Evolutionary conservation across 768 basidiomycete species (phyloP), one percentile per base, ranked within the genome.

Genomic region (Pisolithus marmoratus): DNA sequence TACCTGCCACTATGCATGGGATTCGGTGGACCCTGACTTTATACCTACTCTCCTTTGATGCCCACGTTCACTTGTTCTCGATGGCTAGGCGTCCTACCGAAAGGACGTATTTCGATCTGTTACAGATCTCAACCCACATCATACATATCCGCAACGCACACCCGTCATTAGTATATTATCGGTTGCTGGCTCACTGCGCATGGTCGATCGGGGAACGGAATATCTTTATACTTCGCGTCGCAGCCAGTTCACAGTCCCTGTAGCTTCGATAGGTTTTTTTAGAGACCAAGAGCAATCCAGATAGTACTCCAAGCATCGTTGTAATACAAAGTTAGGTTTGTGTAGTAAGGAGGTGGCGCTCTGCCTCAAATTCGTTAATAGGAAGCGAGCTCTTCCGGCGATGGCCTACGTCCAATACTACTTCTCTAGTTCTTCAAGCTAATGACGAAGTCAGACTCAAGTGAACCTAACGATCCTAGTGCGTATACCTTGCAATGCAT

Each of bases 401-500:
- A 22, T 17, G 20, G 34, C 8, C 19, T 47, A 9, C 34, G 29
- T n/a, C 45, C 45, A n/a, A 44, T 24, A 12, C 38, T 38, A 15
- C 19, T 3, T 44, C 15, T 23, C 26, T 52, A 46, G 26, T 62
- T 50, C 54, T 59, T 61, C 29, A 63, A 44, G 42, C 64, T 66
- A 41, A 24, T 19, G 36, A n/a, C 31, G 6, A 2, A n/a, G 34
- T 47, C 23, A 56, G 34, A 14, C 26, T 15, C 8, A 50, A 1
- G 23, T 8, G 12, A 38, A 34, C 14, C 24, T 27, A 40, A n/a
- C 20, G 29, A 52, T n/a, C n/a, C n/a, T 6, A 3, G 20, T 11
- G 19, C 2, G 20, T 8, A 59, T 59, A 84, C 85, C 84, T 85
- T 12, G 84, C 90, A 67, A 94, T 87, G 54, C 82, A 84, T 70